Evolutionary conservation across 768 basidiomycete genomes (phyloP).

Genomic region (Termitomyces sp.): DNA sequence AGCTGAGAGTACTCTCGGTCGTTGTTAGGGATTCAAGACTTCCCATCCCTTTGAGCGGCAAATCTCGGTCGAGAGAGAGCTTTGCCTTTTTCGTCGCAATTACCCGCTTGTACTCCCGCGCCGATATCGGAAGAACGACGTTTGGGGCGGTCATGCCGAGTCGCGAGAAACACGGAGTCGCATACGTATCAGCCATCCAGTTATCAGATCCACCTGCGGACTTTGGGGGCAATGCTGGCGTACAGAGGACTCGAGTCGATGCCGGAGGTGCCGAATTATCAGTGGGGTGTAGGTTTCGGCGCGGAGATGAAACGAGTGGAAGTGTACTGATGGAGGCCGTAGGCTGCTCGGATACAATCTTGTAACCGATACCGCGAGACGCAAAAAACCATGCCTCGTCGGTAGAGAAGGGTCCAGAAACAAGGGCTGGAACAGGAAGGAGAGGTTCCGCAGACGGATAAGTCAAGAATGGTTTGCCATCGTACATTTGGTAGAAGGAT

Average conservation of each 20-base stretch:
- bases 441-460: neutral
- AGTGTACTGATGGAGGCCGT: neutral
- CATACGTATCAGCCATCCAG: constrained; percentile 32
- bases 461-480: neutral
- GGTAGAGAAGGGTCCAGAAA: neutral
- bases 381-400: neutral
- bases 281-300: neutral
- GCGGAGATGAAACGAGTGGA: neutral
- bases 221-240: constrained; percentile 3
- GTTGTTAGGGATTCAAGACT: neutral
- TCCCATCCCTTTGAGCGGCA: neutral
- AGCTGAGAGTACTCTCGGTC: neutral
- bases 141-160: constrained; percentile 25
- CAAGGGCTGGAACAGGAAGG: neutral
- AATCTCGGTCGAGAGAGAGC: neutral
- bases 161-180: constrained; percentile 36
- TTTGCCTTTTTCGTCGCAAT: constrained; percentile 13
- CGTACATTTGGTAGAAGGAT: neutral
- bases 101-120: constrained; percentile 22
- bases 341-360: neutral
- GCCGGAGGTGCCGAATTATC: neutral
- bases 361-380: neutral
- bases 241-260: neutral
- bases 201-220: constrained; percentile 16
- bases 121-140: constrained; percentile 38